Conservation (phyloP, 1,139 yeast species). For the Trichomonascaceae sp. region DNA sequence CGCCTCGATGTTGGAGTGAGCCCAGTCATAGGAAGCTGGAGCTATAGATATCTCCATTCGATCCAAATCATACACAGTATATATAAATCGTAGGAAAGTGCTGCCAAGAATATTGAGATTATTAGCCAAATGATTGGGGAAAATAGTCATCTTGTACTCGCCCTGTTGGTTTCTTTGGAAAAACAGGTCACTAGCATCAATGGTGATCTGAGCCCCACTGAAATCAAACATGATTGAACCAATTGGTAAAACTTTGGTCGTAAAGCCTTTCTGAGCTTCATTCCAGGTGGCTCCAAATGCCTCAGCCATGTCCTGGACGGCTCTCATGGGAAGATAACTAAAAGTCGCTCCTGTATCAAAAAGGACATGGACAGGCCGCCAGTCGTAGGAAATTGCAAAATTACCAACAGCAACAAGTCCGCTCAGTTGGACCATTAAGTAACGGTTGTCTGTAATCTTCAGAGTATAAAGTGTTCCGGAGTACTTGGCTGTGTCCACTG, state of each 20-base stretch:
- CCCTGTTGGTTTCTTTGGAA: too few species aligned
- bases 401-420: background rate
- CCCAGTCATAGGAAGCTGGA: constrained; percentile 38
- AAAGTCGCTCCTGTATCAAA: background rate
- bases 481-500: constrained; percentile 48
- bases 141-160: background rate
- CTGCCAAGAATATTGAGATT: constrained; percentile 48
- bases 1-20: constrained; percentile 21
- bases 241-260: constrained; percentile 3
- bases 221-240: background rate
- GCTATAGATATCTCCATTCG: constrained; percentile 58
- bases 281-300: constrained; percentile 20
- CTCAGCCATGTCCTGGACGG: constrained; percentile 13
- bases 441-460: constrained; percentile 17
- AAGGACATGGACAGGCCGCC: too few species aligned
- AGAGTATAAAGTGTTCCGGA: constrained; percentile 38
- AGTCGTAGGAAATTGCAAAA: background rate
- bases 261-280: constrained; percentile 15
- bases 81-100: constrained; percentile 58
- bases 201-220: background rate
- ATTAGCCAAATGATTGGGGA: background rate
- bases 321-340: constrained; percentile 19
- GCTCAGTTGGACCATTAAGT: constrained; percentile 10
- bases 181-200: background rate
- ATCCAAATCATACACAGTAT: constrained; percentile 66